Percentiles rank a stretch among this genome's conserved stretches.
Conservation (phyloP, 2,329 filamentous ascomycete genomes). For the Trichophyton schoenleinii region DNA sequence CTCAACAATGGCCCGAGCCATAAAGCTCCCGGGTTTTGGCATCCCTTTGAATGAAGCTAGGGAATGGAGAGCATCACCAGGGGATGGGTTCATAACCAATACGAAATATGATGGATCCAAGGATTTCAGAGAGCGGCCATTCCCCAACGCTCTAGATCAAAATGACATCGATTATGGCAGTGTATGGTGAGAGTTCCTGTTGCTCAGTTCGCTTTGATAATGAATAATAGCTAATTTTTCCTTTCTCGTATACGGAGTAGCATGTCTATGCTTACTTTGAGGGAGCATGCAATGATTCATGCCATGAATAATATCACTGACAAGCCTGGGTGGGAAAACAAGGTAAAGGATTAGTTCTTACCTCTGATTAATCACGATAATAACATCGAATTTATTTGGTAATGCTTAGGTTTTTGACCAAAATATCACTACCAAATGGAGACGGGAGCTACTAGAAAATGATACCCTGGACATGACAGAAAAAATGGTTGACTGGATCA, state of each 20-base stretch:
- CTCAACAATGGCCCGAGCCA: background rate
- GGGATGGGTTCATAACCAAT: background rate
- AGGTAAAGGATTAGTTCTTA: constrained; percentile 18
- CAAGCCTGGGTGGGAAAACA: constrained; percentile 31
- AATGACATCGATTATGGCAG: background rate
- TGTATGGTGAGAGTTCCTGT: background rate
- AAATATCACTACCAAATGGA: constrained; percentile 25
- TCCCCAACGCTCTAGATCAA: background rate
- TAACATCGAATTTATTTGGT: background rate
- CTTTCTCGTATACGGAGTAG: background rate
- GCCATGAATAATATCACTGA: constrained; percentile 34
- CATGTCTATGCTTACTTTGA: constrained; percentile 13
- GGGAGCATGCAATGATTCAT: constrained; percentile 31
- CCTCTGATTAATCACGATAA: background rate
- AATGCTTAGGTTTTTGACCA: constrained; percentile 24
- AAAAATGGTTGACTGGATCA: constrained; percentile 28
- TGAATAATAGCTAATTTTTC: background rate
- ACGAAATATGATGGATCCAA: background rate
- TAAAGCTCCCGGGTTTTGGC: background rate
- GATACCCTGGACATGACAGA: constrained; percentile 19
- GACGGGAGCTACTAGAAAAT: constrained; percentile 17
- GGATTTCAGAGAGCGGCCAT: background rate
- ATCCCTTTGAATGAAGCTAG: background rate
- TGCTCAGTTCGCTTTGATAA: no score
- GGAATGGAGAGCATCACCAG: background rate